Evolutionary conservation across 148 eudicot species (phyloP), one percentile per base, ranked within the genome.

Genomic region (Agrostemma githago): DNA sequence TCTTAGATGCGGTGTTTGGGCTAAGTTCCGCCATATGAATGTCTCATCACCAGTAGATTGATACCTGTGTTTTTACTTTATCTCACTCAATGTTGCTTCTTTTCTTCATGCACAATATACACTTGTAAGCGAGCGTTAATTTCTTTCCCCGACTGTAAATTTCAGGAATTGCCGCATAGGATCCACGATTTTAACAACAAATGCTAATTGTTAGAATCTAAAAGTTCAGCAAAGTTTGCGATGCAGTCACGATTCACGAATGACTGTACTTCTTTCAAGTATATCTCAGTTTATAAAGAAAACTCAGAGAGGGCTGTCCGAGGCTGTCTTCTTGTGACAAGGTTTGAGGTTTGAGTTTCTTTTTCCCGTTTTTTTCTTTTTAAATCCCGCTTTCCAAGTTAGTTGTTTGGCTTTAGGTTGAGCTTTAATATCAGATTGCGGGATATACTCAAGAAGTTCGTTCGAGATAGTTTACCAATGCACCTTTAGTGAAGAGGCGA

Each of bases 141-240:
- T 56, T 66, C 43, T 44, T 69, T 44, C 46, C 19, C 2, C 62
- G 17, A 62, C 20, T 48, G 20, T 63, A 44, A 71, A 64, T 48
- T 43, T 58, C 90, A 91, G 97, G 97, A 56, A 84, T 89, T 72
- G 87, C 92, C 73, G 81, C 93, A 72, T 89, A 89, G 89, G 77
- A 75, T 79, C 79, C 69, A 43, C 74, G 80, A 68, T 71, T 69
- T 56, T 62, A 60, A 76, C 65, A 80, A 77, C 70, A 77, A 79
- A 78, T 61, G 78, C 79, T 84, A 81, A 72, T 77, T 75, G 62
- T 70, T 75, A 71, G 75, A 78, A 81, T 77, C 69, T 83, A 54
- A 71, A 67, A 76, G 62, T 72, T 48, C 59, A 67, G 68, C 70
- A 53, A 71, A 82, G 71, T 74, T 71, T 48, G 78, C 78, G 79